These are phyloP conservation scores for Dactylella cylindrospora DNA, from an alignment of 2,329 filamentous ascomycete genomes.

Conservation along the genomic window DNA sequence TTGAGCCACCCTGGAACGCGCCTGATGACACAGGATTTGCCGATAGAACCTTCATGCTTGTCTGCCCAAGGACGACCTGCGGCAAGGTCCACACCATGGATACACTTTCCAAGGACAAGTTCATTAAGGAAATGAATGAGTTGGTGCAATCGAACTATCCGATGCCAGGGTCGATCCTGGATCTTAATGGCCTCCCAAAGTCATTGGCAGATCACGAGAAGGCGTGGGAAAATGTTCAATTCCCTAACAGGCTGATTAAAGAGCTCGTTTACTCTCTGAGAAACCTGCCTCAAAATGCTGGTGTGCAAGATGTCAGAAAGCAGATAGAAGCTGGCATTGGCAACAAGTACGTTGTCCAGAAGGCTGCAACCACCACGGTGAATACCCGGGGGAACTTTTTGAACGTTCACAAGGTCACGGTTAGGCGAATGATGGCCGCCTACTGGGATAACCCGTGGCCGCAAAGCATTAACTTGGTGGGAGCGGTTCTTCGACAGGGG, in stretches of 20 bases:
- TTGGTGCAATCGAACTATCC: conserved; percentile 58
- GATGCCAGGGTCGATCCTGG: conserved; percentile 69
- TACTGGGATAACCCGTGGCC: conserved; percentile 65
- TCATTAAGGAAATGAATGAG: conserved; percentile 59
- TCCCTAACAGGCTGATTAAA: conserved; percentile 63
- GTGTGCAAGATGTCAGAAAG: conserved; percentile 59
- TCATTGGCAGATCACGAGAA: conserved; percentile 47
- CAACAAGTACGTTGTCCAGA: conserved; percentile 52
- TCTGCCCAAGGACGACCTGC: conserved; percentile 58
- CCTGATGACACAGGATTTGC: conserved; percentile 61
- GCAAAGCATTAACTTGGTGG: conserved; percentile 44
- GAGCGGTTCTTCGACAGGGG: conserved; percentile 47
- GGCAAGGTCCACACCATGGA: conserved; percentile 59
- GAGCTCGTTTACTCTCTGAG: conserved; percentile 54
- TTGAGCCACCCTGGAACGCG: conserved; percentile 50
- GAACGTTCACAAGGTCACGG: conserved; percentile 52
- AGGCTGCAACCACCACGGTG: conserved; percentile 50
- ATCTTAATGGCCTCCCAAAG: conserved; percentile 59
- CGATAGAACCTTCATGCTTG: conserved; percentile 59
- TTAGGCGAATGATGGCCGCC: conserved; percentile 68
- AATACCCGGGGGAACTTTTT: conserved; percentile 33
- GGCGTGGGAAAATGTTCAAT: conserved; percentile 53
- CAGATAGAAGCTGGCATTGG: conserved; percentile 57
- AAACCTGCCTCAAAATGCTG: conserved; percentile 50
- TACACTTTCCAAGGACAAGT: conserved; percentile 63